These are phyloP conservation scores for Stagonosporopsis cucurbitacearum DNA, from an alignment of 2,329 filamentous ascomycete species.

Conservation along the genomic window DNA sequence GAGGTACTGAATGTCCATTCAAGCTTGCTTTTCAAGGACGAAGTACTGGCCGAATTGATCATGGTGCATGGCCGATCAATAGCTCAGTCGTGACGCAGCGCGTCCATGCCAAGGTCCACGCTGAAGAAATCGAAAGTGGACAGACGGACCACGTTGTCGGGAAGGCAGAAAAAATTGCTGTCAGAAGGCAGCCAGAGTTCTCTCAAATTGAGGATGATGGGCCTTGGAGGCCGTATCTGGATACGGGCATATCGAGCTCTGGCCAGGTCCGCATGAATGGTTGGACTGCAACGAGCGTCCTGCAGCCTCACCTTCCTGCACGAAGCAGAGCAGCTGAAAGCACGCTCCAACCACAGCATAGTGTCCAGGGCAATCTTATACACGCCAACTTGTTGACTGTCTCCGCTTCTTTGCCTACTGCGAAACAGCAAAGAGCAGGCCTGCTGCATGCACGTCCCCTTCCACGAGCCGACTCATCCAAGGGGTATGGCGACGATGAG, in stretches of 20 bases:
- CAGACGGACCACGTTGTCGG: slow-evolving; percentile 1
- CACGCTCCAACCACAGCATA: slow-evolving; percentile 36
- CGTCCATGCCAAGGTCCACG: slow-evolving; percentile 12
- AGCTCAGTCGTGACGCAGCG: slow-evolving; percentile 23
- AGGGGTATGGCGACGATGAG: slow-evolving; percentile 28
- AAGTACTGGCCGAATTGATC: slow-evolving; percentile 11
- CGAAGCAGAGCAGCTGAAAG: slow-evolving; percentile 18
- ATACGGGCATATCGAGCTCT: slow-evolving; percentile 29
- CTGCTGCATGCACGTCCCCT: slow-evolving; percentile 6
- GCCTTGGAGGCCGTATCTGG: slow-evolving; percentile 36
- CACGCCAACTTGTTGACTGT: slow-evolving; percentile 22
- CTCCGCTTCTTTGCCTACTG: slow-evolving; percentile 37
- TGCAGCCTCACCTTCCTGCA: slow-evolving; percentile 24
- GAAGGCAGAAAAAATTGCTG: not conserved
- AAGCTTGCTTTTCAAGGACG: slow-evolving; percentile 28
- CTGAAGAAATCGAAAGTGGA: not conserved
- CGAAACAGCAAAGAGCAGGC: slow-evolving; percentile 16
- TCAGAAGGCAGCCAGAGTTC: not conserved
- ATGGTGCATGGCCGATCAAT: slow-evolving; percentile 12
- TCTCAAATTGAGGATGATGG: slow-evolving; percentile 35
- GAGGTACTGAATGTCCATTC: slow-evolving; percentile 25
- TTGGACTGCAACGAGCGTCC: slow-evolving; percentile 20
- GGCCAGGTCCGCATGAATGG: slow-evolving; percentile 23
- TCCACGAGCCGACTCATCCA: not conserved
- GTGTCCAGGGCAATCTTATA: slow-evolving; percentile 30